A percentile compares a stretch with the other conserved stretches of the same genome.
These are phyloP conservation scores for Salvia hispanica DNA, from an alignment of 257 asterid genomes.

Conservation along the genomic window DNA sequence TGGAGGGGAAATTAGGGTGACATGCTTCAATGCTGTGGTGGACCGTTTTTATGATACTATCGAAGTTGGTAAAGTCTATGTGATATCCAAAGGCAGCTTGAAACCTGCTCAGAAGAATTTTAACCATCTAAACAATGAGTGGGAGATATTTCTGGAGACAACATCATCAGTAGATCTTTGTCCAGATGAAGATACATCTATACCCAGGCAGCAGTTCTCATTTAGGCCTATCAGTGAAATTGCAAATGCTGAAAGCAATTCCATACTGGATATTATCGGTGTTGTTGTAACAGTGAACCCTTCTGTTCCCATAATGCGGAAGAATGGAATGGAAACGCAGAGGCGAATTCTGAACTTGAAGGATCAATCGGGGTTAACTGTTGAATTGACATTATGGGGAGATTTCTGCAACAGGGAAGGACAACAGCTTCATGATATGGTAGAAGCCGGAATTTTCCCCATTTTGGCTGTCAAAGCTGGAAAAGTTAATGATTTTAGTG, in stretches of 20 bases:
- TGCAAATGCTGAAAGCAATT: slow-evolving; percentile 72
- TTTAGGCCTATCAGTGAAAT: slow-evolving; percentile 79
- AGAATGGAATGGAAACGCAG: slow-evolving; percentile 98
- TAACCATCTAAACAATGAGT: slow-evolving; percentile 94
- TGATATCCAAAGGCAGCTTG: slow-evolving; percentile 86
- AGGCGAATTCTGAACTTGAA: slow-evolving; percentile 75
- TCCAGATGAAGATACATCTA: slow-evolving; percentile 82
- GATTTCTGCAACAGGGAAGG: slow-evolving; percentile 94
- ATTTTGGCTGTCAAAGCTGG: slow-evolving; percentile 90
- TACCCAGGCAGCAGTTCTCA: slow-evolving; percentile 83
- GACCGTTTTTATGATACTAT: slow-evolving; percentile 76
- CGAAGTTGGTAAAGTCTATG: slow-evolving; percentile 81
- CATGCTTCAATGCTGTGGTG: slow-evolving; percentile 89
- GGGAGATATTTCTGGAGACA: slow-evolving; percentile 84
- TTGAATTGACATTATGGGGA: slow-evolving; percentile 95
- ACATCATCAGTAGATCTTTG: slow-evolving; percentile 76
- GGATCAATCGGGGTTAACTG: slow-evolving; percentile 79
- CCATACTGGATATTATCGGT: slow-evolving; percentile 84
- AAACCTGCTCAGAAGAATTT: slow-evolving; percentile 96
- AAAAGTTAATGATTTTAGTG: slow-evolving; percentile 85
- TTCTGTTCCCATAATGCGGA: slow-evolving; percentile 86
- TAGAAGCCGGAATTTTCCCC: slow-evolving; percentile 69
- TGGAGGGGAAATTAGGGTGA: slow-evolving; percentile 92
- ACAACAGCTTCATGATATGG: slow-evolving; percentile 64
- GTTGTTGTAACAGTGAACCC: slow-evolving; percentile 76